Base-by-base conservation (phyloP, 148 eudicot species). In the Nepenthes mirabilis region DNA sequence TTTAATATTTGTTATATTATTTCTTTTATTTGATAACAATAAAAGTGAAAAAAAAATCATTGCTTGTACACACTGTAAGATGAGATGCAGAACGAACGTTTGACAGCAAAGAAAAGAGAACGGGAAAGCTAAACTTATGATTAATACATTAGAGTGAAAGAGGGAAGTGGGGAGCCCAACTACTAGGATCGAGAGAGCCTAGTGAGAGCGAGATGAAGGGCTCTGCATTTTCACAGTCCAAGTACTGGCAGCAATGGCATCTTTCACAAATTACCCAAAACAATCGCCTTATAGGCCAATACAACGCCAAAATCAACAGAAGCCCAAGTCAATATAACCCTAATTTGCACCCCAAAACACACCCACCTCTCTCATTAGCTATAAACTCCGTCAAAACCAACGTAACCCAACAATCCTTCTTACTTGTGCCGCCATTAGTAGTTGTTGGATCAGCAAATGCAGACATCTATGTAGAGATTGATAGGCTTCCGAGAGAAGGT, bases 391-490 rank as follows among this genome's bases (percentile, higher is more conserved):
- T 70, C 55, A 72, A 72, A 68, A 45, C 63, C 60, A 57, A 47
- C 14, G 40, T 59, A 51, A 9, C 61, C 55, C 33, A 49, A 59
- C 33, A 68, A 56, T n/a, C n/a, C n/a, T n/a, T n/a, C n/a, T n/a
- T n/a, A n/a, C n/a, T n/a, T n/a, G 48, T 33, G 3, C 89, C 82
- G 36, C 87, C 95, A 9, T 66, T 91, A 1, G 95, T 91, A n/a
- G 97, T 91, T 13, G 91, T 91, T 33, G 97, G 97, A 63, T 87
- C 95, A 11, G 97, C 97, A 72, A 91, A 91, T 63, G 97, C 97
- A 13, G 97, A 91, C 52, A 84, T 91, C 5, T 90, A 84, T 43
- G 87, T 91, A 9, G 97, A 91, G 61, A 87, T 91, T 53, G 91
- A 87, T 11, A 64, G 97, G 11, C 74, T 91, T 32, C 97, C 97